Base-by-base conservation (phyloP, 106 monocot genomes). In the Dioscorea dumetorum region DNA sequence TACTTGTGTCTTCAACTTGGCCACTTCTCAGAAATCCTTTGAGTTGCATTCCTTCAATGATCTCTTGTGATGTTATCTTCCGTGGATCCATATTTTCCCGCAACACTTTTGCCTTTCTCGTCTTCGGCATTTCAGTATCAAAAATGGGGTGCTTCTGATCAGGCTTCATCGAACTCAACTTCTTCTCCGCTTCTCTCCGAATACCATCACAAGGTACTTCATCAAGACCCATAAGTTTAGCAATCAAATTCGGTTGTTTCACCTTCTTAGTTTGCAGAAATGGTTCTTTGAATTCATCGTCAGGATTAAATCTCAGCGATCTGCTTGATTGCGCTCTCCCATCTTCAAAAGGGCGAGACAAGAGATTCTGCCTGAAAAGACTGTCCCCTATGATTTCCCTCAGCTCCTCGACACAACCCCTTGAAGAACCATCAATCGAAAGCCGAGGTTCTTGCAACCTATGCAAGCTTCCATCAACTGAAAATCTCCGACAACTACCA, bases 171-270 rank as follows among this genome's bases (percentile, higher is more conserved):
- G 58, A 23, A 5, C 14, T 57, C 58, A 52, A 74, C 17, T 67
- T 76, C 57, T 54, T 71, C 12, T 68, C 66, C 21, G 58, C 73
- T 41, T 41, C 41, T 41, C 41, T 41, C 41, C 6, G 41, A 41
- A 41, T 41, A 41, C 3, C 41, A 41, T 41, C 41, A 49, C 31
- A 51, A 14, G 87, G 75, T 17, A 69, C 51, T 58, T 77, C 82
- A 53, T 81, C 83, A 19, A 91, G 67, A 33, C 91, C 91, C 91
- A 91, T 91, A 15, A 91, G 82, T 75, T 80, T 91, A 28, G 82
- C 87, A 62, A 91, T 70, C 53, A 91, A 64, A 54, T 71, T 82
- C 53, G 76, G 67, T 63, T 53, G 6, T 3, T 16, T 20, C 56
- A 18, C 17, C 11, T 33, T 48, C 33, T 4, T 20, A 41, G 41